phyloP scores from a whole-genome alignment of 371 early-diverging fungal species.

The Sporodiniella umbellata region DNA sequence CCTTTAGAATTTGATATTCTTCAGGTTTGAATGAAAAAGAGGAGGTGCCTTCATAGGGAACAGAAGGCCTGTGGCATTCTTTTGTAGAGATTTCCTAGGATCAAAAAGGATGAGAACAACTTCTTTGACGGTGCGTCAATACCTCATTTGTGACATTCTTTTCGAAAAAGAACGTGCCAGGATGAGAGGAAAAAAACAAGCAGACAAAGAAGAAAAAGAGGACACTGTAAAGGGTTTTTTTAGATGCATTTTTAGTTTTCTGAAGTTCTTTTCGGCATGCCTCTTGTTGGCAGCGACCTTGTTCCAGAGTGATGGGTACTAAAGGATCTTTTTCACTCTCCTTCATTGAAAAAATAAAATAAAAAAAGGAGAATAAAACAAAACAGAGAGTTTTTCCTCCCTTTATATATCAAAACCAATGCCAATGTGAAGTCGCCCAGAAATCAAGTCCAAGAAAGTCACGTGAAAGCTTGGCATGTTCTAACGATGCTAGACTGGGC shows the following conservation, averaged over 20 bases:
- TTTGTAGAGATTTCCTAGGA: background rate
- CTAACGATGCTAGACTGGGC: too few relatives aligned
- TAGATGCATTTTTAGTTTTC: background rate
- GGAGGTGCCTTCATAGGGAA: conserved; percentile 8
- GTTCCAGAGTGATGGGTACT: background rate
- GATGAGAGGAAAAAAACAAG: too few relatives aligned
- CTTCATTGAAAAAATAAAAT: background rate
- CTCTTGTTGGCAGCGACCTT: background rate
- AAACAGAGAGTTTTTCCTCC: background rate
- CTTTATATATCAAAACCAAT: too few relatives aligned
- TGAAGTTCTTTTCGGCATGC: background rate
- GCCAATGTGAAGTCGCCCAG: too few relatives aligned
- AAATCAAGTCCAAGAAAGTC: too few relatives aligned
- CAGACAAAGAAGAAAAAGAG: background rate
- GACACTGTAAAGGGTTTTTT: too few relatives aligned
- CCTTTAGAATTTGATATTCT: background rate
- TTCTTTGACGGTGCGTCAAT: background rate
- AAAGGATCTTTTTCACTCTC: background rate
- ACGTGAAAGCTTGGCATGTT: too few relatives aligned
- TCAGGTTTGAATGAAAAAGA: conserved; percentile 5
- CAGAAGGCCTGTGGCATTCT: background rate
- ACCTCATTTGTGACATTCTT: background rate
- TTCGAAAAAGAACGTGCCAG: too few relatives aligned
- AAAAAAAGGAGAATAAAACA: too few relatives aligned
- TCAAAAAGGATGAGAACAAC: background rate